Percentiles rank a stretch among this genome's conserved stretches.
Evolutionary conservation across 1,284 basidiomycete species (phyloP).

Genomic region (Coniferiporia sulphurascens): DNA sequence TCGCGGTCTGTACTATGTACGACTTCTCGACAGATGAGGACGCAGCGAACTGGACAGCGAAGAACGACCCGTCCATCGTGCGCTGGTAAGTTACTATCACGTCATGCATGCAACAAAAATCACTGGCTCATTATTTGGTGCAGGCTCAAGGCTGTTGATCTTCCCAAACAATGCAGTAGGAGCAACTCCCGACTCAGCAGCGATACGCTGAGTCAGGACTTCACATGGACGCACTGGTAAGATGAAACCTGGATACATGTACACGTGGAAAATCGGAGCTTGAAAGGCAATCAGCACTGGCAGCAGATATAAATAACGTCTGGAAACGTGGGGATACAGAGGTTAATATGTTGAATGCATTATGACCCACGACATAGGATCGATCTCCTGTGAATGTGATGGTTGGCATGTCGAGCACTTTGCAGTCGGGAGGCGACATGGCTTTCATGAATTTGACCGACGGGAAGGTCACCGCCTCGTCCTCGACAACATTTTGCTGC

Average conservation of each 20-base stretch:
- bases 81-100: conserved; percentile 27
- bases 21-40: conserved; percentile 36
- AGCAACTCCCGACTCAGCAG: conserved; percentile 29
- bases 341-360: too few relatives aligned
- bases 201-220: conserved; percentile 21
- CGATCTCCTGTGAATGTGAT: too few relatives aligned
- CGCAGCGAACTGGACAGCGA: conserved; percentile 29
- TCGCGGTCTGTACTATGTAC: conserved; percentile 34
- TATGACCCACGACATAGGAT: too few relatives aligned
- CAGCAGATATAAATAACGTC: too few relatives aligned
- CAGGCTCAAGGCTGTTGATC: conserved; percentile 33
- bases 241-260: too few relatives aligned
- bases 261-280: too few relatives aligned
- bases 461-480: too few relatives aligned
- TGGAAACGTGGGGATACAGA: too few relatives aligned
- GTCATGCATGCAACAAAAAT: background rate
- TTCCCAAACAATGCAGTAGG: conserved; percentile 33
- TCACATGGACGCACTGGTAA: conserved; percentile 36
- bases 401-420: too few relatives aligned
- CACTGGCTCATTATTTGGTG: background rate
- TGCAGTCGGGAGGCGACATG: too few relatives aligned
- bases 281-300: too few relatives aligned
- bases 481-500: background rate
- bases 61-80: conserved; percentile 31
- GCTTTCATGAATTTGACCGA: too few relatives aligned